Evolutionary conservation across 371 early-diverging fungal genomes (phyloP).

Genomic region (Lichtheimia corymbifera): DNA sequence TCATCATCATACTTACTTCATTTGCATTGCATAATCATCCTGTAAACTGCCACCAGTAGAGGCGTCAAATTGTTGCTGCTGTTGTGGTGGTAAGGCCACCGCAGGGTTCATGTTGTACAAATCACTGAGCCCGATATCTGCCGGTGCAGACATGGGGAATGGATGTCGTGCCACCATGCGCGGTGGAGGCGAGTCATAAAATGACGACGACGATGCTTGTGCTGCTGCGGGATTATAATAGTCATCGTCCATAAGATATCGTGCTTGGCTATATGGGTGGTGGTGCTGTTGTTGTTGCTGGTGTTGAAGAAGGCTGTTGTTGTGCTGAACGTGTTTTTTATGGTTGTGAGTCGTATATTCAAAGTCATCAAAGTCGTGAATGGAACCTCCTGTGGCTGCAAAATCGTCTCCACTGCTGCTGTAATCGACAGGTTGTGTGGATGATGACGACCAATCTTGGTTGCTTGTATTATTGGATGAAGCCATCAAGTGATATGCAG

Average conservation of each 20-base stretch:
- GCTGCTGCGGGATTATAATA: background rate
- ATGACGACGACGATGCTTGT: background rate
- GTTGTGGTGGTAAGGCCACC: conserved; percentile 10
- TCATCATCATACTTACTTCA: conserved; percentile 29
- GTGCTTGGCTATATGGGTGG: too few relatives aligned
- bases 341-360: conserved; percentile 6
- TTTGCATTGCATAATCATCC: conserved; percentile 46
- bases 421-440: background rate
- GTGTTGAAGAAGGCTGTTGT: background rate
- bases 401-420: too few relatives aligned
- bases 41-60: conserved; percentile 26
- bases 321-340: background rate
- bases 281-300: background rate
- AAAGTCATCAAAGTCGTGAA: conserved; percentile 23
- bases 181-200: conserved; percentile 4
- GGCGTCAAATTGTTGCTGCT: conserved; percentile 3
- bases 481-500: conserved; percentile 11
- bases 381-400: too few relatives aligned
- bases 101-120: conserved; percentile 17
- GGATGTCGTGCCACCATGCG: conserved; percentile 3
- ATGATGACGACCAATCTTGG: background rate
- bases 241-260: background rate
- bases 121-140: conserved; percentile 38
- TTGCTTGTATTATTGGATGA: conserved; percentile 5
- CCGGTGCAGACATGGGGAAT: conserved; percentile 49